Evolutionary conservation across 192 early-diverging fungal genomes (phyloP), one percentile per base, ranked within the genome.

Genomic region (Coemansia sp.): DNA sequence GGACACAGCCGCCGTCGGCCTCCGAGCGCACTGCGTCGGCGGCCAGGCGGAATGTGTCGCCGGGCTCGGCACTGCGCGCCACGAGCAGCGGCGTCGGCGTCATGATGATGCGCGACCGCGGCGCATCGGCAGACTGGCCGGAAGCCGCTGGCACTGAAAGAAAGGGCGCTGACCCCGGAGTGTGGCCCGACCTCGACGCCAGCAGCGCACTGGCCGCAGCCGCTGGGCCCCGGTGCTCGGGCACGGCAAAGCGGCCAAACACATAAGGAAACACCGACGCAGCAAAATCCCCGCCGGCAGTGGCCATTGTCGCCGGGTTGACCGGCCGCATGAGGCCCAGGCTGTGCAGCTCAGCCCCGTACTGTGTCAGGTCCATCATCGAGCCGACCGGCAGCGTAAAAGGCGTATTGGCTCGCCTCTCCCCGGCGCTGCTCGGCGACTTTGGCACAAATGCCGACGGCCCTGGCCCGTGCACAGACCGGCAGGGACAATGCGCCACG

Each of bases 401-500:
- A 15, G 20, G 64, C 55, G 31, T 27, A 27, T 27, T 27, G 24
- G 24, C 24, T 27, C 55, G 29, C 27, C 45, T 41, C 11, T 39
- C 24, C 24, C 19, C 41, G 53, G 1, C 20, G 29, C 42, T 20
- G 32, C 53, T 36, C 20, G 3, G 41, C 8, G 75, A 53, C 15
- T 65, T 69, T 19, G 71, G 31, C 29, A 77, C 80, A 77, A 82
- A 82, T 17, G 80, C 65, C 45, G 80, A 82, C 0, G 80, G 80
- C 0, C 80, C 80, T 0, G 71, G 62, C 2, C 80, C 80, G 45
- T 82, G 80, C 32, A 77, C 69, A 11, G 59, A 8, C 42, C 80
- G 74, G 22, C 80, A 82, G 1, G 80, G 80, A 32, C 80, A 82
- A 59, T 77, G 80, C 20, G 80, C 80, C 1, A 77, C 80, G 63